Evolutionary conservation across 73 alveolate genomes (phyloP).

Genomic region (Paramecium primaurelia): DNA sequence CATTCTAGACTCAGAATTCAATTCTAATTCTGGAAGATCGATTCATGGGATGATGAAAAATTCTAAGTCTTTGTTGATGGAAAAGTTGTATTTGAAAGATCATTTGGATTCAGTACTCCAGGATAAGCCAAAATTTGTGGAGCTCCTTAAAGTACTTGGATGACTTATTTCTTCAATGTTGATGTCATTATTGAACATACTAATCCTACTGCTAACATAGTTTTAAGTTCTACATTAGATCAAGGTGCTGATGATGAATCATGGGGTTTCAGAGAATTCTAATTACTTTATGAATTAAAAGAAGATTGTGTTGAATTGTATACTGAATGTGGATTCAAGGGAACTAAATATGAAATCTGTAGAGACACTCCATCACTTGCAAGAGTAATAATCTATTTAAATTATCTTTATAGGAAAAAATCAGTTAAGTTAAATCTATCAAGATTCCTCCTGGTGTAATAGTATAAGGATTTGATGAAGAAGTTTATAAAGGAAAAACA

Average conservation of each 20-base stretch:
- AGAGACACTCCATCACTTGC: constrained; percentile 47
- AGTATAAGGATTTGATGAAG: constrained; percentile 39
- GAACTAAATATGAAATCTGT: background rate
- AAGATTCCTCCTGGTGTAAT: constrained; percentile 22
- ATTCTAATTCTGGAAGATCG: constrained; percentile 11
- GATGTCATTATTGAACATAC: constrained; percentile 20
- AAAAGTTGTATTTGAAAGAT: background rate
- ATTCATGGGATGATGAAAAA: constrained; percentile 44
- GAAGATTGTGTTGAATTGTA: constrained; percentile 43
- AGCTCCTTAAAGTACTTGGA: constrained; percentile 33
- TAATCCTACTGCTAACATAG: background rate
- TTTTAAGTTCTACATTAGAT: constrained; percentile 12
- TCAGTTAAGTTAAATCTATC: constrained; percentile 9
- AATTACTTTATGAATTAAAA: background rate
- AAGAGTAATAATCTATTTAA: background rate
- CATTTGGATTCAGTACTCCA: constrained; percentile 42
- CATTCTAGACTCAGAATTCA: background rate
- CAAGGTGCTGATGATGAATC: constrained; percentile 41
- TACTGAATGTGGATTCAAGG: constrained; percentile 27
- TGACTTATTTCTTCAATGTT: background rate
- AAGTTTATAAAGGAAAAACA: constrained; percentile 18
- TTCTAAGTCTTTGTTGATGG: constrained; percentile 30
- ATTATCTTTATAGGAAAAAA: background rate
- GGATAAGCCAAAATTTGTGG: constrained; percentile 45
- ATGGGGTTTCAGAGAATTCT: constrained; percentile 53